These are phyloP conservation scores for Auriculariales sp. DNA, from an alignment of 768 basidiomycete species.

Conservation along the genomic window DNA sequence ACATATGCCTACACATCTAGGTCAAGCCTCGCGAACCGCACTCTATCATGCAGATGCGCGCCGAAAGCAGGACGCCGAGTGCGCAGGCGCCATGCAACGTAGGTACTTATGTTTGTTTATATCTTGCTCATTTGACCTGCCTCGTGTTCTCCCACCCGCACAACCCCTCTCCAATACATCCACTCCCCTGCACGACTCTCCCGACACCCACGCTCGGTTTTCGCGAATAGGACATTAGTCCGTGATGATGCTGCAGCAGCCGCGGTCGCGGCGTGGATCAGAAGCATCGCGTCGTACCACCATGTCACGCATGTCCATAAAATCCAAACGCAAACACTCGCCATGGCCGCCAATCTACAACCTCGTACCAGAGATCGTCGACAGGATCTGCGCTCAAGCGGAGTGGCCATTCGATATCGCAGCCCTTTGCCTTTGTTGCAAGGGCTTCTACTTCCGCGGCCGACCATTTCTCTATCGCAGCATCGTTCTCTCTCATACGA, in stretches of 20 bases:
- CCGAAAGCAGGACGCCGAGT: constrained; percentile 93
- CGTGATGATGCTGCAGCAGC: constrained; percentile 5
- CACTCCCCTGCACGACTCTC: no score
- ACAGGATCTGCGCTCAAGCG: neutral
- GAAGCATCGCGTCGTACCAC: constrained; percentile 53
- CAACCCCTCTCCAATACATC: constrained; percentile 5
- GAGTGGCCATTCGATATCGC: neutral
- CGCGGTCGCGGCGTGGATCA: no score
- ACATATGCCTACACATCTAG: no score
- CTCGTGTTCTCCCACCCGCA: constrained; percentile 2
- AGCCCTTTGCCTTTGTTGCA: neutral
- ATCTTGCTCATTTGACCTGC: constrained; percentile 35
- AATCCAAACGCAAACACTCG: constrained; percentile 58
- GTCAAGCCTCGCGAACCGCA: no score
- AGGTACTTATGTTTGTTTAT: constrained; percentile 90
- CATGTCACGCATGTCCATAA: constrained; percentile 62
- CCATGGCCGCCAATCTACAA: constrained; percentile 21
- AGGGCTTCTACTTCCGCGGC: neutral
- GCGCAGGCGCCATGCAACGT: constrained; percentile 86
- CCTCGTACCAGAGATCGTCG: neutral
- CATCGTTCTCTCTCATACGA: neutral
- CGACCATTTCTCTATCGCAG: neutral
- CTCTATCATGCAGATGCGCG: no score
- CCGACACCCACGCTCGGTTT: no score
- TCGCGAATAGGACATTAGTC: no score